A percentile compares a stretch with the other conserved stretches of the same genome.
Conservation (phyloP, 2,329 filamentous ascomycete species). For the Colletotrichum sidae region DNA sequence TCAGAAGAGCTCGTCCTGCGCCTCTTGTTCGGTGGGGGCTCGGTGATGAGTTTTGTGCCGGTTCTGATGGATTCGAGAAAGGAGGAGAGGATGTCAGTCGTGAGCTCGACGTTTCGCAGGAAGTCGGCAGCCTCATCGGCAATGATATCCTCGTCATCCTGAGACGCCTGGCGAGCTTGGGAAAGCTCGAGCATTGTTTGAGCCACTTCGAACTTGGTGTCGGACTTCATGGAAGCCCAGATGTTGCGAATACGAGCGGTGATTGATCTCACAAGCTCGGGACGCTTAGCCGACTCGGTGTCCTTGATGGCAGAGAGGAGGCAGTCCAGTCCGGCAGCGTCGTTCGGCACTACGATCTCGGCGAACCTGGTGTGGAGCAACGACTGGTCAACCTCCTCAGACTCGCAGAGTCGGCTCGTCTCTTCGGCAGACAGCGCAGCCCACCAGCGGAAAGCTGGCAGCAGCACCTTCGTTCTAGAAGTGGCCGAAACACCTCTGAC, state of each 20-base stretch:
- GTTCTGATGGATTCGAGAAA: slow-evolving; percentile 82
- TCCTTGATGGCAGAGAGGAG: slow-evolving; percentile 61
- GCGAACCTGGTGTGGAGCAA: slow-evolving; percentile 58
- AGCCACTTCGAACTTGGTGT: slow-evolving; percentile 69
- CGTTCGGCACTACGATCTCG: slow-evolving; percentile 65
- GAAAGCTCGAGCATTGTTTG: slow-evolving; percentile 72
- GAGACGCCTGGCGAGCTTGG: slow-evolving; percentile 60
- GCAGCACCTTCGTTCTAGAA: slow-evolving; percentile 78
- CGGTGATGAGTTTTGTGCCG: slow-evolving; percentile 77
- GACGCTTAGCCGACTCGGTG: slow-evolving; percentile 51
- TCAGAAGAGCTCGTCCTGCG: slow-evolving; percentile 82
- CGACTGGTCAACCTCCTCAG: slow-evolving; percentile 56
- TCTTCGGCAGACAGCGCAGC: slow-evolving; percentile 64
- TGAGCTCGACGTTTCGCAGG: slow-evolving; percentile 78
- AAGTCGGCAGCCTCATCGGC: slow-evolving; percentile 76
- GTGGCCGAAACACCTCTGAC: slow-evolving; percentile 77
- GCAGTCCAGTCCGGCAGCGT: slow-evolving; percentile 62
- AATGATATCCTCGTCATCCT: slow-evolving; percentile 51
- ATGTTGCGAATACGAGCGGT: slow-evolving; percentile 78
- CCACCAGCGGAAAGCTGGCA: slow-evolving; percentile 82
- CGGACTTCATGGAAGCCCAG: slow-evolving; percentile 78
- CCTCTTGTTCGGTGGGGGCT: slow-evolving; percentile 80
- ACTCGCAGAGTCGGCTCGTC: slow-evolving; percentile 54
- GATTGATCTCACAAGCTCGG: slow-evolving; percentile 70
- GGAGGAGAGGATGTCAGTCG: slow-evolving; percentile 76